Base-by-base conservation (phyloP, 2,329 filamentous ascomycete genomes). In the Talaromyces sp. region DNA sequence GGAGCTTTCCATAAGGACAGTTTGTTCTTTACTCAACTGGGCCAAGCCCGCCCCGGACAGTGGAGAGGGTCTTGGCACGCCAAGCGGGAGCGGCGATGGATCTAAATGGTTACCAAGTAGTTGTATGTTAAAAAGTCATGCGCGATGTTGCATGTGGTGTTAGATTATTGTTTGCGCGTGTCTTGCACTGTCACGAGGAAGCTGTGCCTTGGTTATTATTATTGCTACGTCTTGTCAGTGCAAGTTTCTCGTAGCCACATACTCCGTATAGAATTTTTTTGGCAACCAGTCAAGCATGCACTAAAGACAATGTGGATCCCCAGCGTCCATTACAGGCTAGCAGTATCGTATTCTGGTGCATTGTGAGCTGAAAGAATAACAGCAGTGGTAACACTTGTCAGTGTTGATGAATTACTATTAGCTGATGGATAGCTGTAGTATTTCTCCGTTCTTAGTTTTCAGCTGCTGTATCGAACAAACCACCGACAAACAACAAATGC, bases 1-100 rank as follows among this genome's bases (percentile, higher is more conserved):
- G 30, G 51, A 44, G 28, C 60, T 62, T 59, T 16, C 51, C 67
- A 69, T 72, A 63, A 77, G 75, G 75, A 75, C 75, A 77, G 75
- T 72, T 74, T 77, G 75, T 76, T 76, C 75, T 76, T 75, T 76
- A 67, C 65, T 69, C 42, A 30, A 47, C 23, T 31, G 14, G 50
- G 50, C 44, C 44, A 53, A 53, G 50, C 23, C 27, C 50, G 27
- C n/a, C 44, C n/a, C 44, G 18, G 18, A 47, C 36, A 9, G 3
- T 36, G 33, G 33, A 5, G 18, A n/a, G 36, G 14, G 6, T 40
- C 36, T 40, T 40, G 36, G 36, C 36, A 14, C 44, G 44, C 44
- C 44, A 47, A 47, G 44, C 44, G 8, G 16, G 42, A 16, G n/a
- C 42, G 8, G 42, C 40, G 40, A 18, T 44, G 16, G 18, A 44